Conservation (phyloP, 2,329 filamentous ascomycete species). For the Pseudogymnoascus sp. region DNA sequence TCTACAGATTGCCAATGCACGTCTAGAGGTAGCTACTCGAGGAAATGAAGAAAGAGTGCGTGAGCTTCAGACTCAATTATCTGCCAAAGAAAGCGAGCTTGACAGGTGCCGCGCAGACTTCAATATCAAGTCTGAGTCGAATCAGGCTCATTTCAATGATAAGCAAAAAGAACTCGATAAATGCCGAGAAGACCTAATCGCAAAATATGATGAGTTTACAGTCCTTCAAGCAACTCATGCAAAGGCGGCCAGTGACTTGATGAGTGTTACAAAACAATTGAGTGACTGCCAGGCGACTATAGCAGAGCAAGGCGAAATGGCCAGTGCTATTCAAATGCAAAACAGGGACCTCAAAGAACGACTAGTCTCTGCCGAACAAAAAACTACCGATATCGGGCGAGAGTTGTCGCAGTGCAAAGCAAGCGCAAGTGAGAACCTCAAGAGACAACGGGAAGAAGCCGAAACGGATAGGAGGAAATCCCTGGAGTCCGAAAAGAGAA, state of each 20-base stretch:
- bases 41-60: not conserved
- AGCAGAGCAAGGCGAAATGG: not conserved
- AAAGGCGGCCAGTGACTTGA: not conserved
- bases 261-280: not conserved
- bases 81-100: not conserved
- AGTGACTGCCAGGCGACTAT: not conserved
- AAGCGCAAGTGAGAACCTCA: not conserved
- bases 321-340: not conserved
- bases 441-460: not conserved
- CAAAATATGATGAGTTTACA: not conserved
- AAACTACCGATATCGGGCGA: not conserved
- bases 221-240: not conserved
- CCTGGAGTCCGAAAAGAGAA: not conserved
- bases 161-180: not conserved
- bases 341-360: not conserved
- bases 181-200: not conserved
- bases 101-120: not conserved
- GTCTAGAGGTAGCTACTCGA: not conserved
- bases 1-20: not conserved
- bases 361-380: not conserved
- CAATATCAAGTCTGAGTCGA: not conserved
- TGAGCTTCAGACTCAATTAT: not conserved
- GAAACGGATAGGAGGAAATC: not conserved
- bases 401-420: not conserved
- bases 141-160: not conserved